Evolutionary conservation across 2,329 filamentous ascomycete species (phyloP), one percentile per base, ranked within the genome.

Genomic region (Ascocoryne sarcoides): DNA sequence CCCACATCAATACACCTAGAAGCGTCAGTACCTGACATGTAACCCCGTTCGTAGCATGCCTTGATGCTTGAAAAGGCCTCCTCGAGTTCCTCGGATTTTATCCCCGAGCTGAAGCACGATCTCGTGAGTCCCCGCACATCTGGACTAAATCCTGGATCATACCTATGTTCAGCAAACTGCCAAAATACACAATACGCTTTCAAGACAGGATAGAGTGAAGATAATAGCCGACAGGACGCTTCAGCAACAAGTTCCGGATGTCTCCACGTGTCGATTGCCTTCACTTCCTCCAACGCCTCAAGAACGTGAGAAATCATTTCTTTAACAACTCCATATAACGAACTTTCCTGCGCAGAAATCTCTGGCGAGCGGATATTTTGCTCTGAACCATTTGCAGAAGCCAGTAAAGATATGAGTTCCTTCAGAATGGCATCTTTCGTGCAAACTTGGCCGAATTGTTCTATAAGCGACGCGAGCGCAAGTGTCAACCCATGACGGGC

Each of bases 401-500:
- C 23, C 23, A 26, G 23, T 12, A 26, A 7, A 12, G 23, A 7
- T 26, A 12, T 4, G 32, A 40, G 18, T 17, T 40, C 28, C 9
- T 17, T 10, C 9, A 21, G 4, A n/a, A 40, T 28, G 1, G 29
- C 28, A 18, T 14, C 9, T 34, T 9, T 32, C n/a, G 14, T 21
- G 18, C 32, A 37, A 7, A 35, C 32, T 9, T 33, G 10, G 7
- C 33, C 26, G n/a, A 46, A 37, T 18, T 36, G 23, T n/a, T 35
- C 34, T 3, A 80, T 53, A 0, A 82, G 62, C 4, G 73, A 68
- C 2, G 80, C 73, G n/a, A 83, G 62, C 20, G 73, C 71, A 5
- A 82, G 60, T 1, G 84, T 54, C 4, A 85, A 60, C 0, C 83
- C 83, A 53, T 88, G 83, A 2, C 77, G 68, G 53, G 84, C 79